Conservation (phyloP, 257 asterid species). For the Phtheirospermum japonicum region DNA sequence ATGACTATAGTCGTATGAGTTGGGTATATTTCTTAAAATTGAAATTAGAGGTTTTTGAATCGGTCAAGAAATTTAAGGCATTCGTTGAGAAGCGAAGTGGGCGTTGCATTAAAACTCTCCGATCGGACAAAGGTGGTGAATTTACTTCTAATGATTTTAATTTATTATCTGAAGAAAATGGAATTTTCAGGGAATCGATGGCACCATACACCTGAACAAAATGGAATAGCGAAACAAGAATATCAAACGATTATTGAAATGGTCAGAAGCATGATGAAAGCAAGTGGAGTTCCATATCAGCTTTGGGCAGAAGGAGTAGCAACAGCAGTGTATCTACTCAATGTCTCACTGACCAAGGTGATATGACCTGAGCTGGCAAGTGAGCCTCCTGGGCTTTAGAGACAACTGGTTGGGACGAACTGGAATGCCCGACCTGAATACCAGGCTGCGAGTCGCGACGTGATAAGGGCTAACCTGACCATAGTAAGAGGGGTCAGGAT, state of each 20-base stretch:
- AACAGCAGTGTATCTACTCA: not conserved
- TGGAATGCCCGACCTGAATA: no score
- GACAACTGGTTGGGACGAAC: no score
- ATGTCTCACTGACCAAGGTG: conserved; percentile 19
- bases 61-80: conserved; percentile 21
- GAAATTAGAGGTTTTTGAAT: conserved; percentile 24
- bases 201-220: conserved; percentile 27
- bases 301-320: conserved; percentile 25
- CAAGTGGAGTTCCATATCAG: no score
- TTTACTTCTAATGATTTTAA: conserved; percentile 20
- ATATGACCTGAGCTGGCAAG: no score
- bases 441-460: no score
- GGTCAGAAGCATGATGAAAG: no score
- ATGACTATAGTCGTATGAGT: conserved; percentile 22
- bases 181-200: conserved; percentile 21
- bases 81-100: conserved; percentile 23
- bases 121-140: no score
- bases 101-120: not conserved
- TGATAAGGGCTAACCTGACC: no score
- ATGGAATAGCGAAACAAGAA: conserved; percentile 23
- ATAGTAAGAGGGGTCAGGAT: no score
- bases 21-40: no score
- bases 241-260: conserved; percentile 29
- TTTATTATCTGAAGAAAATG: conserved; percentile 19
- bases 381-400: no score